Percentiles rank a stretch among this genome's conserved stretches.
Evolutionary conservation across 345 rosid genomes (phyloP).

Genomic region (Orychophragmus violaceus): DNA sequence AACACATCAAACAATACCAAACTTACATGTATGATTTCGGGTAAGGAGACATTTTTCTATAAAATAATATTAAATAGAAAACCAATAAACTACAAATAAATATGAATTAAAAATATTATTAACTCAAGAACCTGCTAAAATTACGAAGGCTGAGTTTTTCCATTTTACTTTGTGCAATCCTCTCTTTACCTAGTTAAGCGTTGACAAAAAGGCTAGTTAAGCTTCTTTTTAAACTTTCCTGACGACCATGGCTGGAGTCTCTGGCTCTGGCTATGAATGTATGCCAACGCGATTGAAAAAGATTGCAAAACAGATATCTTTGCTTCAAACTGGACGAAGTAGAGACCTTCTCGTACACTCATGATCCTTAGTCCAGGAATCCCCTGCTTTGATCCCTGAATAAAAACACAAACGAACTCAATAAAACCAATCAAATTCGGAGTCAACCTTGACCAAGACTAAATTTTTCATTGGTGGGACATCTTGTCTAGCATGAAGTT

Average conservation of each 20-base stretch:
- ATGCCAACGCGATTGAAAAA: conserved; percentile 75
- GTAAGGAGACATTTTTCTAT: not conserved
- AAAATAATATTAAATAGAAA: not conserved
- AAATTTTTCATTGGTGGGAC: not conserved
- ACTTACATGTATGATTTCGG: not conserved
- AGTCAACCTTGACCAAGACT: not conserved
- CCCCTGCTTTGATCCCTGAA: conserved; percentile 55
- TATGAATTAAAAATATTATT: not conserved
- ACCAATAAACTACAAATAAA: not conserved
- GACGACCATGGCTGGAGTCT: conserved; percentile 37
- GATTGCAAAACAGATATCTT: conserved; percentile 74
- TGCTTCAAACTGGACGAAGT: conserved; percentile 61
- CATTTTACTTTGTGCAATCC: conserved; percentile 18
- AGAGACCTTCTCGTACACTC: conserved; percentile 61
- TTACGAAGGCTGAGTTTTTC: conserved; percentile 14
- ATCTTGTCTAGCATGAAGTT: not conserved
- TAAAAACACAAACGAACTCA: not conserved
- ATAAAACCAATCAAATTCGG: not conserved
- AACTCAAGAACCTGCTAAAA: conserved; percentile 21
- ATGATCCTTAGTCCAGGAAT: conserved; percentile 59
- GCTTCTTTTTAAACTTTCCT: conserved; percentile 37
- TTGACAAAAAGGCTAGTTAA: too few relatives aligned
- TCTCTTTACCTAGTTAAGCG: conserved; percentile 18
- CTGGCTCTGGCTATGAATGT: conserved; percentile 61
- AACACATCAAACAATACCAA: conserved; percentile 12